These are phyloP conservation scores for Gamarada debralockiae DNA, from an alignment of 495 filamentous ascomycete genomes.

Conservation along the genomic window DNA sequence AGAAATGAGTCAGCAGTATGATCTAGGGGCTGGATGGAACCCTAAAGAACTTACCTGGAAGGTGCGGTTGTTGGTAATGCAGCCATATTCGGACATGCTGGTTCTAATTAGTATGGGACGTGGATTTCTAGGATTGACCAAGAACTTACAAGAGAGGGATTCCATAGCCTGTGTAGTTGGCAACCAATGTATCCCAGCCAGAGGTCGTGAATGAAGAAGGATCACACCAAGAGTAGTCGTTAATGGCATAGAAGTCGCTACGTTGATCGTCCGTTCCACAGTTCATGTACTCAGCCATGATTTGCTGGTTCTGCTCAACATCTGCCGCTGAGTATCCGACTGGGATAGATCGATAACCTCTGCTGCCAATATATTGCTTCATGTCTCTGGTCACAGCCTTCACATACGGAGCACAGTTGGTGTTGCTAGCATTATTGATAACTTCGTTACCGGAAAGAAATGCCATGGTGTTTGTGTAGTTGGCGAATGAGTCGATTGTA, in stretches of 20 bases:
- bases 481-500: constrained; percentile 80
- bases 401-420: constrained; percentile 74
- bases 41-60: no score
- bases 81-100: constrained; percentile 87
- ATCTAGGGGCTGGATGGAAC: no score
- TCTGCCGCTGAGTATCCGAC: constrained; percentile 93
- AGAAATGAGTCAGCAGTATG: no score
- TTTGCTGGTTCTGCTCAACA: constrained; percentile 74
- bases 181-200: constrained; percentile 87
- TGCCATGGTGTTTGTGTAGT: constrained; percentile 83
- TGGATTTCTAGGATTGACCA: constrained; percentile 4
- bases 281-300: constrained; percentile 91
- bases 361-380: constrained; percentile 72
- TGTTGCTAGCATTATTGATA: constrained; percentile 77
- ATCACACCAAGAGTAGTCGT: constrained; percentile 97
- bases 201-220: constrained; percentile 68
- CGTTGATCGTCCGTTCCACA: constrained; percentile 82
- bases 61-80: constrained; percentile 69
- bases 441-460: constrained; percentile 98
- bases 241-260: constrained; percentile 94
- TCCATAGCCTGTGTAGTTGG: constrained; percentile 84
- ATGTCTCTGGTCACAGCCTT: constrained; percentile 92
- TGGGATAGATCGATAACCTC: constrained; percentile 71
- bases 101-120: background rate
- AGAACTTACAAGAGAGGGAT: constrained; percentile 73